Evolutionary conservation across 306 rosid genomes (phyloP).

Genomic region (Medicago truncatula): MtrunA17r5.0-ANR NC_053042.1:38432001-38432500

Average conservation of each 20-base stretch:
- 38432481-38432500: not conserved
- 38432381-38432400: constrained; percentile 16
- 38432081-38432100: constrained; percentile 69
- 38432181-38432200: constrained; percentile 74
- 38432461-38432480: not conserved
- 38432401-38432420: constrained; percentile 13
- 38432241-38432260: constrained; percentile 41
- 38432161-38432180: constrained; percentile 44
- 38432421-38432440: constrained; percentile 8
- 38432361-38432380: constrained; percentile 32
- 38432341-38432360: constrained; percentile 31
- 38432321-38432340: constrained; percentile 20
- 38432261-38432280: constrained; percentile 21
- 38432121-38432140: constrained; percentile 51
- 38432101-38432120: constrained; percentile 64
- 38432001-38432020: not conserved
- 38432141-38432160: constrained; percentile 35
- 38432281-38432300: constrained; percentile 7
- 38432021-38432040: constrained; percentile 4
- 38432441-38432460: not conserved
- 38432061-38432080: constrained; percentile 35
- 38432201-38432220: constrained; percentile 61
- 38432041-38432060: constrained; percentile 31
- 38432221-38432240: constrained; percentile 83
- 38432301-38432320: constrained; percentile 16